These are phyloP conservation scores for Hyaloscypha variabilis DNA, from an alignment of 495 filamentous ascomycete species.

Conservation along the genomic window DNA sequence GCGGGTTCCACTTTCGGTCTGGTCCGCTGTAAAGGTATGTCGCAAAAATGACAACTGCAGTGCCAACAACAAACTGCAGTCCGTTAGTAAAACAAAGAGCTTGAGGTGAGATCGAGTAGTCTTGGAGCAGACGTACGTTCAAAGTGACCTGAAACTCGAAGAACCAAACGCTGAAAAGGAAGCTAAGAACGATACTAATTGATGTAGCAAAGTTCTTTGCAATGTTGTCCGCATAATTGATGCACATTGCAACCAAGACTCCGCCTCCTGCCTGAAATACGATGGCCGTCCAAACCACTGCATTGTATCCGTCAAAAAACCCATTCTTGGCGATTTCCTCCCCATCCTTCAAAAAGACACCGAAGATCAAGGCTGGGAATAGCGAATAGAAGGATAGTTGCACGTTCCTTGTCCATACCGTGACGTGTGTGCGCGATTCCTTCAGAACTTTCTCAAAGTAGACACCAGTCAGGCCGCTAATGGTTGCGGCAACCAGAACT, in stretches of 20 bases:
- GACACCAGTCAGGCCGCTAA: conserved; percentile 83
- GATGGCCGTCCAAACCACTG: conserved; percentile 86
- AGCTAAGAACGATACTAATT: conserved; percentile 84
- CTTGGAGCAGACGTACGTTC: conserved; percentile 69
- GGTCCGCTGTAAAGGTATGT: conserved; percentile 81
- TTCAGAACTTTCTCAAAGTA: conserved; percentile 97
- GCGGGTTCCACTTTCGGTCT: conserved; percentile 56
- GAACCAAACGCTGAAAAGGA: conserved; percentile 79
- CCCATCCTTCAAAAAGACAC: conserved; percentile 85
- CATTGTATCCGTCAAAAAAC: conserved; percentile 93
- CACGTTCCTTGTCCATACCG: conserved; percentile 91
- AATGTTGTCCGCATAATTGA: conserved; percentile 86
- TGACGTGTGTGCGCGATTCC: conserved; percentile 67
- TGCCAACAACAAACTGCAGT: conserved; percentile 77
- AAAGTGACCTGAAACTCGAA: conserved; percentile 77
- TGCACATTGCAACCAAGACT: conserved; percentile 78
- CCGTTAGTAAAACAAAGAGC: conserved; percentile 5
- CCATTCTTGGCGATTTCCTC: conserved; percentile 79
- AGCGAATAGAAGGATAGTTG: conserved; percentile 92
- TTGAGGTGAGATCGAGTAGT: conserved; percentile 17
- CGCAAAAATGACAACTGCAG: conserved; percentile 72
- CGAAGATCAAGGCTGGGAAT: conserved; percentile 83
- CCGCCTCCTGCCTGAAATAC: conserved; percentile 81
- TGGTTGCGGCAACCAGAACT: conserved; percentile 71
- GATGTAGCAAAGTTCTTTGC: conserved; percentile 91